Evolutionary conservation across 345 rosid genomes (phyloP).

Genomic region (Crucihimalaya himalaica): DNA sequence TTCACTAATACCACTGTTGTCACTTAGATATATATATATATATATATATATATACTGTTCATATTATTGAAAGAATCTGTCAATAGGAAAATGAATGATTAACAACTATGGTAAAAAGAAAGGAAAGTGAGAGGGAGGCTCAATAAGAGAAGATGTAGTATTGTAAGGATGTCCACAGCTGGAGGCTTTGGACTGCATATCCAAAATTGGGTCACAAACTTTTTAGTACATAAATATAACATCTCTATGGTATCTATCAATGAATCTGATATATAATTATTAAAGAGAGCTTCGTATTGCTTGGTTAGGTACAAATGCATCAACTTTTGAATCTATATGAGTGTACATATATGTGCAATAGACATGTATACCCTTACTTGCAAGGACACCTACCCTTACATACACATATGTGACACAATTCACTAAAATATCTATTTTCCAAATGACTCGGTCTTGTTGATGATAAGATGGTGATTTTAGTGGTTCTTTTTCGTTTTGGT

Average conservation of each 20-base stretch:
- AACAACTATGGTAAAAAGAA: not conserved
- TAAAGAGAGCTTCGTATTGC: constrained; percentile 21
- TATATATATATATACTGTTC: not conserved
- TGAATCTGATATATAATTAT: not conserved
- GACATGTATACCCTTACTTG: constrained; percentile 32
- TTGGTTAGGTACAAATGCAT: constrained; percentile 36
- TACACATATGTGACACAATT: constrained; percentile 29
- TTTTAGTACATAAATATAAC: constrained; percentile 11
- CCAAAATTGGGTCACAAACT: constrained; percentile 34
- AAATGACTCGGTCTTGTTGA: constrained; percentile 19
- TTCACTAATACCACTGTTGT: not conserved
- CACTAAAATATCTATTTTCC: constrained; percentile 23
- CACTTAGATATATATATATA: no score
- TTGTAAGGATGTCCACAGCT: constrained; percentile 32
- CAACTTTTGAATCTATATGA: constrained; percentile 29
- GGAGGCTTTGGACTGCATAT: constrained; percentile 34
- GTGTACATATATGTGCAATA: constrained; percentile 14
- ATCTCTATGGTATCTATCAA: constrained; percentile 21
- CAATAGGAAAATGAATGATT: not conserved
- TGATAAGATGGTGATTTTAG: constrained; percentile 36
- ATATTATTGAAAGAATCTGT: not conserved
- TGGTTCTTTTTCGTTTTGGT: constrained; percentile 11
- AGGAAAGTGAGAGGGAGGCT: not conserved
- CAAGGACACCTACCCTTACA: constrained; percentile 38
- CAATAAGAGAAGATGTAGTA: not conserved